Conservation (phyloP, 441 rosid species). For the Daphne laureola region DNA sequence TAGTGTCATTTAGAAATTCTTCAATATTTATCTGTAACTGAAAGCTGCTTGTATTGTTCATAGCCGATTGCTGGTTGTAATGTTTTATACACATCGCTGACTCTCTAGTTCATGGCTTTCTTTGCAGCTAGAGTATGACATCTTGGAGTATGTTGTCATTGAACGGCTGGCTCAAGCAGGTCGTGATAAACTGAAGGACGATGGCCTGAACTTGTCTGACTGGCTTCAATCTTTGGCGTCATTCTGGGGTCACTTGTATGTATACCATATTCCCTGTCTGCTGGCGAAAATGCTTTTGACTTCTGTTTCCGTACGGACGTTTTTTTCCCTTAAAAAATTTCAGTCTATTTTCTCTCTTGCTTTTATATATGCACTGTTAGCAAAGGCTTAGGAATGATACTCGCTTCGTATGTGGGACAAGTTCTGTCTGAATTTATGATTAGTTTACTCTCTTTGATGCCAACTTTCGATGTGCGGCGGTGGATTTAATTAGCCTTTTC, state of each 20-base stretch:
- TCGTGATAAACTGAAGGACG: slow-evolving; percentile 97
- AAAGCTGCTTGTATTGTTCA: too few species aligned
- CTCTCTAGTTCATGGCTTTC: slow-evolving; percentile 14
- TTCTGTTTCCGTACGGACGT: neutral
- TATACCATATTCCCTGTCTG: slow-evolving; percentile 22
- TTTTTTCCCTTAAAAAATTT: neutral
- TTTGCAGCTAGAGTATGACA: slow-evolving; percentile 94
- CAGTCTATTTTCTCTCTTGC: too few species aligned
- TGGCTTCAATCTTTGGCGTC: slow-evolving; percentile 99
- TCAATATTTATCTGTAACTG: too few species aligned
- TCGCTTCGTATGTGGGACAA: too few species aligned
- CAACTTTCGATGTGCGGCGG: neutral
- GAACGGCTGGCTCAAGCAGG: slow-evolving; percentile 96
- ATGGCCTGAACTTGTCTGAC: slow-evolving; percentile 97
- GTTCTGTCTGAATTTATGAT: neutral
- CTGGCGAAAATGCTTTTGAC: slow-evolving; percentile 11
- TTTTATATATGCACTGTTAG: too few species aligned
- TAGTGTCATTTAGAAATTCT: too few species aligned
- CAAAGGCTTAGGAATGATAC: too few species aligned
- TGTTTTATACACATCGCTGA: slow-evolving; percentile 6
- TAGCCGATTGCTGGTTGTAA: too few species aligned
- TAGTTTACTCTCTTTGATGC: neutral
- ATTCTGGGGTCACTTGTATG: slow-evolving; percentile 99
- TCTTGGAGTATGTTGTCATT: slow-evolving; percentile 96
- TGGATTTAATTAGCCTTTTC: neutral